A percentile compares a stretch with the other conserved stretches of the same genome.
Conservation (phyloP, 768 basidiomycete genomes). For the Coprinopsis cinerea region DNA sequence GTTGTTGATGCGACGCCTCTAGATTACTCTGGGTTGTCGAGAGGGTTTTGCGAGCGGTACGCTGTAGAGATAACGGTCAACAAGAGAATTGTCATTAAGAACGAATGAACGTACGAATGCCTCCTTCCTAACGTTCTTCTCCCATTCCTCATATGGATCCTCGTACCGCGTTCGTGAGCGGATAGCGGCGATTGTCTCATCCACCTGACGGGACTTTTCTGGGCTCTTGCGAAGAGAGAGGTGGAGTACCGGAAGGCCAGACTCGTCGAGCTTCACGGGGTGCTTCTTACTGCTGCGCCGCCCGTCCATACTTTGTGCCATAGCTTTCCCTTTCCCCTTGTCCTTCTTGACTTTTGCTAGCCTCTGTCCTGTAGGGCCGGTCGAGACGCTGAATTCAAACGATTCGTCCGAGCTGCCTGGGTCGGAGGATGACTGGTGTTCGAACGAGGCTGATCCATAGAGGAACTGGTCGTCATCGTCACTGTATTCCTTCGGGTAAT, state of each 20-base stretch:
- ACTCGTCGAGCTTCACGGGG: too few species aligned
- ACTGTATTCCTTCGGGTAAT: not conserved
- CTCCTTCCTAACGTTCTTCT: constrained; percentile 43
- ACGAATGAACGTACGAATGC: constrained; percentile 37
- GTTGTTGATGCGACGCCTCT: constrained; percentile 15
- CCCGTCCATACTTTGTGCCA: too few species aligned
- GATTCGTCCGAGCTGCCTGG: not conserved
- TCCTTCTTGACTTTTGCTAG: not conserved
- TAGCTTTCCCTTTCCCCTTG: not conserved
- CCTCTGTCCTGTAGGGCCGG: not conserved
- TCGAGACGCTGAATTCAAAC: not conserved
- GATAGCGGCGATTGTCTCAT: constrained; percentile 48
- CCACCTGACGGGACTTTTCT: constrained; percentile 36
- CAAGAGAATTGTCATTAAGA: not conserved
- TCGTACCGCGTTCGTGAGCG: constrained; percentile 44
- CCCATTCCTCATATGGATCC: constrained; percentile 56
- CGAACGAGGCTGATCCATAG: too few species aligned
- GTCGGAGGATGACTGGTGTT: not conserved
- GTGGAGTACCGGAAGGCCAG: too few species aligned
- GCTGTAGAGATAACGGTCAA: constrained; percentile 23
- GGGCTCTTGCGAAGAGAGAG: too few species aligned
- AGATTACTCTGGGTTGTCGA: constrained; percentile 28
- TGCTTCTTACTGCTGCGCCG: too few species aligned
- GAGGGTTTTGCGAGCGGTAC: constrained; percentile 39
- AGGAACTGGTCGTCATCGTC: not conserved